Evolutionary conservation across 2,329 filamentous ascomycete species (phyloP).

Genomic region (Beauveria sp.): DNA sequence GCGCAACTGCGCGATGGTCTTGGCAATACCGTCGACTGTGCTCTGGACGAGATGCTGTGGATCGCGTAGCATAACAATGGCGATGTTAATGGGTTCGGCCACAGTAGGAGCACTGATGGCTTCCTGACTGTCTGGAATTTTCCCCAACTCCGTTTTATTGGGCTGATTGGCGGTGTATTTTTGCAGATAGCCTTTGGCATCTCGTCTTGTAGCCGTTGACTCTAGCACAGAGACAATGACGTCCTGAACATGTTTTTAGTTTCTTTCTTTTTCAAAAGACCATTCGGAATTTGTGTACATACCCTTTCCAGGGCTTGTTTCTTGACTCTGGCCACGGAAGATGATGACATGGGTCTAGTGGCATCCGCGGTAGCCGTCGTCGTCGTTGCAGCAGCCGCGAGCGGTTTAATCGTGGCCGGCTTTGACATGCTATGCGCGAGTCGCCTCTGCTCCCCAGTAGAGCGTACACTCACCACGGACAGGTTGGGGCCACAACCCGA

Average conservation of each 20-base stretch:
- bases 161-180: conserved; percentile 53
- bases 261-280: not conserved
- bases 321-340: conserved; percentile 22
- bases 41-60: conserved; percentile 63
- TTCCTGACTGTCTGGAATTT: conserved; percentile 11
- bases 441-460: conserved; percentile 5
- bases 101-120: conserved; percentile 10
- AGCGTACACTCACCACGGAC: not conserved
- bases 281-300: not conserved
- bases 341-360: conserved; percentile 22
- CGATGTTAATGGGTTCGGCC: conserved; percentile 49
- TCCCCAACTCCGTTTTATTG: conserved; percentile 18
- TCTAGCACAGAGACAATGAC: conserved; percentile 81
- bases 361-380: conserved; percentile 4
- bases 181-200: conserved; percentile 85
- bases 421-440: conserved; percentile 4
- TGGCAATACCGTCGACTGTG: conserved; percentile 66
- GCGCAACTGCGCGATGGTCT: conserved; percentile 76
- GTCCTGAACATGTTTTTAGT: conserved; percentile 45
- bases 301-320: conserved; percentile 27
- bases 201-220: conserved; percentile 83
- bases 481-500: conserved; percentile 19
- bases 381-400: conserved; percentile 10
- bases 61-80: conserved; percentile 74
- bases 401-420: not conserved